These are phyloP conservation scores for Xylaria telfairii DNA, from an alignment of 495 filamentous ascomycete genomes.

Conservation along the genomic window DNA sequence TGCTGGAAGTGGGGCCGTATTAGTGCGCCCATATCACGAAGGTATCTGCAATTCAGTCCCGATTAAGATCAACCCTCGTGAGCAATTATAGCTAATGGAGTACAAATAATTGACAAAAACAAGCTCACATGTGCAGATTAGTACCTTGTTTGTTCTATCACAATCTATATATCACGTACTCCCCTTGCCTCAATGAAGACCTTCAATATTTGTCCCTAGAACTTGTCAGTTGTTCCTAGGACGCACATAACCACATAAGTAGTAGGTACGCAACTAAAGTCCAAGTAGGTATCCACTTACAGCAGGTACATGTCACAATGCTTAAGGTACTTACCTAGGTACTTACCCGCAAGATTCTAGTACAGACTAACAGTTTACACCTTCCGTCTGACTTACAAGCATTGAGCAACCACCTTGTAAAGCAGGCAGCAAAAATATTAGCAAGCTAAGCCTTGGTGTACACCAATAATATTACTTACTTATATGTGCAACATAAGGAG, in stretches of 20 bases:
- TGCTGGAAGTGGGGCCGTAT: constrained; percentile 8
- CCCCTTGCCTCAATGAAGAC: background rate
- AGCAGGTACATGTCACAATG: background rate
- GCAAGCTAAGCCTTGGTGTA: background rate
- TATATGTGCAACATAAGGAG: background rate
- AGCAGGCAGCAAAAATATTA: background rate
- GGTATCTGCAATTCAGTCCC: background rate
- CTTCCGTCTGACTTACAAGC: background rate
- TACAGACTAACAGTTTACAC: background rate
- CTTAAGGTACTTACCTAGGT: constrained; percentile 2
- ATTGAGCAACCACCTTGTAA: background rate
- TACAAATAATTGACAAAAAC: too few species aligned
- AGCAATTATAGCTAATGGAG: too few species aligned
- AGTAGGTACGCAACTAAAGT: too few species aligned
- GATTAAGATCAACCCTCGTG: too few species aligned
- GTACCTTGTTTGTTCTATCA: too few species aligned
- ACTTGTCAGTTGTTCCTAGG: too few species aligned
- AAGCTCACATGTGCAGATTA: too few species aligned
- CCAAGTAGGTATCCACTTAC: constrained; percentile 2
- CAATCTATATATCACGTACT: too few species aligned
- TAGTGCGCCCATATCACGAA: background rate
- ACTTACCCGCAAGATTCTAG: background rate
- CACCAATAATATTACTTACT: background rate
- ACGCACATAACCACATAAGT: background rate
- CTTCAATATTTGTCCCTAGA: background rate